Evolutionary conservation across 2,329 filamentous ascomycete species (phyloP).

Genomic region (Monilinia laxa): DNA sequence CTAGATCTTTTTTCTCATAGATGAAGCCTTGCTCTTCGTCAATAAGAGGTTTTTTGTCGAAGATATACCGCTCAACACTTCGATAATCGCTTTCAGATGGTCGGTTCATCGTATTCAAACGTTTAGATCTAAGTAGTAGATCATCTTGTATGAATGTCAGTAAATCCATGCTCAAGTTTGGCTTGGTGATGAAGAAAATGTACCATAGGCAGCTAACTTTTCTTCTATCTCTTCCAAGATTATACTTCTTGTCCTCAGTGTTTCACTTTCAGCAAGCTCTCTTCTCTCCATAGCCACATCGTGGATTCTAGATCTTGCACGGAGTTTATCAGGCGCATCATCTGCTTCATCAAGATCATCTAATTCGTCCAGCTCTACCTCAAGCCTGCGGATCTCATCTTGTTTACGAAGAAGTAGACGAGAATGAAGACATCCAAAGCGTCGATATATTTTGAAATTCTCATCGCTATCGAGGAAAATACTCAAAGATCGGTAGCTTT

Average conservation of each 20-base stretch:
- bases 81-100: slow-evolving; percentile 40
- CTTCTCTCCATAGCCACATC: slow-evolving; percentile 16
- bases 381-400: slow-evolving; percentile 30
- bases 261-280: background rate
- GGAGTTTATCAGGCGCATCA: background rate
- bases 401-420: slow-evolving; percentile 40
- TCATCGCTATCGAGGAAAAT: slow-evolving; percentile 46
- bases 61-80: slow-evolving; percentile 39
- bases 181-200: background rate
- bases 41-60: slow-evolving; percentile 30
- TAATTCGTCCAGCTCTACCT: slow-evolving; percentile 30
- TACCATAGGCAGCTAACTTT: slow-evolving; percentile 25
- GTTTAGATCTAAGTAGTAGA: slow-evolving; percentile 24
- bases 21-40: slow-evolving; percentile 40
- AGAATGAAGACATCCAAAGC: slow-evolving; percentile 45
- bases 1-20: slow-evolving; percentile 43
- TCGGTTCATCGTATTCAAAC: slow-evolving; percentile 34
- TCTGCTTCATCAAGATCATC: slow-evolving; percentile 26
- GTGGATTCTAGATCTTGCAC: slow-evolving; percentile 20
- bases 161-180: background rate
- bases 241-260: slow-evolving; percentile 13
- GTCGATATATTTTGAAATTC: slow-evolving; percentile 45
- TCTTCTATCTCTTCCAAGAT: slow-evolving; percentile 28
- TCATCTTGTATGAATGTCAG: background rate
- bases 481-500: slow-evolving; percentile 44